Percentiles rank a stretch among this genome's conserved stretches.
These are phyloP conservation scores for Fusarium tuaranense DNA, from an alignment of 2,329 filamentous ascomycete species.

Conservation along the genomic window DNA sequence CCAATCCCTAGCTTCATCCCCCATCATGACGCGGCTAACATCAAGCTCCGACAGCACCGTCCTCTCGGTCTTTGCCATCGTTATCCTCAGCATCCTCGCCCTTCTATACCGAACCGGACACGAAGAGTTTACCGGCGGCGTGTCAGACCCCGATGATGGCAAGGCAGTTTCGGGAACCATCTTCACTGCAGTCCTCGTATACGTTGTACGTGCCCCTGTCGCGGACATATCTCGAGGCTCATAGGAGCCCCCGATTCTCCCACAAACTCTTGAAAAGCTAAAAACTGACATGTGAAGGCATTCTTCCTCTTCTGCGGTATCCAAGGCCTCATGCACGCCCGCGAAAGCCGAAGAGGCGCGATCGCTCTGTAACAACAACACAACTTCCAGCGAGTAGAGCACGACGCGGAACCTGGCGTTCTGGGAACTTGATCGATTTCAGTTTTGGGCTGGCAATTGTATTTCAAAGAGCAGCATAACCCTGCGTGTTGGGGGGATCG, in stretches of 20 bases:
- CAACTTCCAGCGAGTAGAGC: conserved; percentile 29
- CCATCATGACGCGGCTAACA: conserved; percentile 41
- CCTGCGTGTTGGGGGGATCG: conserved; percentile 5
- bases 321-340: conserved; percentile 87
- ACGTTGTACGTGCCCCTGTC: conserved; percentile 73
- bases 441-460: conserved; percentile 41
- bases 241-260: background rate
- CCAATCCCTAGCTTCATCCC: conserved; percentile 35
- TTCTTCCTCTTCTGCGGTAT: conserved; percentile 94
- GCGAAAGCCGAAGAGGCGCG: conserved; percentile 84
- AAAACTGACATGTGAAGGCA: conserved; percentile 62
- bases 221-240: background rate
- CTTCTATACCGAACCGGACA: conserved; percentile 83
- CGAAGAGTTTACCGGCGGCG: conserved; percentile 84
- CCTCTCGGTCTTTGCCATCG: conserved; percentile 73
- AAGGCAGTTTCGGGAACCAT: conserved; percentile 84
- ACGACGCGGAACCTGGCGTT: conserved; percentile 45
- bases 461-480: conserved; percentile 37
- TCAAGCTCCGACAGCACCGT: conserved; percentile 69
- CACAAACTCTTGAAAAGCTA: background rate
- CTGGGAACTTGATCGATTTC: conserved; percentile 42
- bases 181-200: conserved; percentile 89
- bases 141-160: conserved; percentile 78
- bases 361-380: conserved; percentile 73
- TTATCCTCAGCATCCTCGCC: conserved; percentile 73